Evolutionary conservation across 768 basidiomycete genomes (phyloP), one percentile per base, ranked within the genome.

Genomic region (Saitozyma podzolica): DNA sequence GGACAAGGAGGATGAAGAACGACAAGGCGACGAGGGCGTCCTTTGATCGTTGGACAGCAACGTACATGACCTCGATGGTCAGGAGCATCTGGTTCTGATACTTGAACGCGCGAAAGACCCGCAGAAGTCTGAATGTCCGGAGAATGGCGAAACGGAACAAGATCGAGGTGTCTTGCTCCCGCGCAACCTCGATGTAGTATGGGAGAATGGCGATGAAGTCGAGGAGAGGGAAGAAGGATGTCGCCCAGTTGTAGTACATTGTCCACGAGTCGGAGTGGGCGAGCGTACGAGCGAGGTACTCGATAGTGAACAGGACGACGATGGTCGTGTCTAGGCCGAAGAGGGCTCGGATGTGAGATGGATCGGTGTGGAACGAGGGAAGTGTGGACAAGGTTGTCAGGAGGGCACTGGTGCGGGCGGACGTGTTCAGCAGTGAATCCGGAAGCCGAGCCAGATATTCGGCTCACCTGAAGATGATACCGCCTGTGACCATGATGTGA

Each of bases 111-210:
- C 90, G 82, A 80, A 95, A 96, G 8, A 94, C 91, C 19, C 92
- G 86, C 29, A 94, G 79, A 2, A 95, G 84, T 40, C 92, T 87
- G 78, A 94, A 93, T 80, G 91, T 92, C 45, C 92, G 84, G 42
- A 96, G 81, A 59, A 95, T 94, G 0, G 91, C 92, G 77, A 94
- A 96, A 16, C 92, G 84, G 80, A 94, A 95, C 57, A 92, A 82
- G 41, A 89, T 88, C 5, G 90, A 90, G 1, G 91, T 93, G 78
- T 96, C 92, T 81, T 92, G 89, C 43, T 85, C 86, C 10, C 93
- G 74, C 39, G 89, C 80, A 55, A 94, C 83, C 80, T 94, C 92
- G 57, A 95, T 86, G 76, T 92, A 94, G 73, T 92, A 94, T 2
- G 92, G 92, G 20, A 90, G 70, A 52, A 95, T 92, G 4, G 91